A percentile compares a stretch with the other conserved stretches of the same genome.
These are phyloP conservation scores for Claviceps lovelessii DNA, from an alignment of 2,329 filamentous ascomycete species.

Conservation along the genomic window DNA sequence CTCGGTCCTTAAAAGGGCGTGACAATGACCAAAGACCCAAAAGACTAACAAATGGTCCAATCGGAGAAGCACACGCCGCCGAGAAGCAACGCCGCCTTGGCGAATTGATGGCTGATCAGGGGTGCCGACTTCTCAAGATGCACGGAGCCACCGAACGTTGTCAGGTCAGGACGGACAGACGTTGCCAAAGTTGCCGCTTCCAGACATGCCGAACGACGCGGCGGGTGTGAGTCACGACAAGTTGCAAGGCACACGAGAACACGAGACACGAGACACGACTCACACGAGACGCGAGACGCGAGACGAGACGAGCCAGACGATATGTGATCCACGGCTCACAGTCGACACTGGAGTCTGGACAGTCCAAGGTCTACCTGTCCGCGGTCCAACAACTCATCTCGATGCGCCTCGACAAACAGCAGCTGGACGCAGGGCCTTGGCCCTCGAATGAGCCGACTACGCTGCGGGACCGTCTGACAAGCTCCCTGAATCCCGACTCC, in stretches of 20 bases:
- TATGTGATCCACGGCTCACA: no score
- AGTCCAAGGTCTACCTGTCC: no score
- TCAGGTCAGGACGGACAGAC: background rate
- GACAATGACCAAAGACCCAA: background rate
- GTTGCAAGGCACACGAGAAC: background rate
- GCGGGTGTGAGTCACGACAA: background rate
- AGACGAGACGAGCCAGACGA: no score
- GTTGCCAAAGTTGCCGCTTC: conserved; percentile 5
- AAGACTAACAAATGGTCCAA: background rate
- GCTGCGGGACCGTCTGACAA: no score
- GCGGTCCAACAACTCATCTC: no score
- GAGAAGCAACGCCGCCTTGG: background rate
- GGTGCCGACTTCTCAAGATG: background rate
- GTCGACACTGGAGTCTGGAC: no score
- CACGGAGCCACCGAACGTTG: background rate
- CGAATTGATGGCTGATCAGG: background rate
- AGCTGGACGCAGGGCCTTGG: no score
- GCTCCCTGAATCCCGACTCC: no score
- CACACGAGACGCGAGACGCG: background rate
- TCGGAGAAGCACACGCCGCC: background rate
- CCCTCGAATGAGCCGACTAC: no score
- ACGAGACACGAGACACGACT: background rate
- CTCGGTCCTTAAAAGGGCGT: background rate
- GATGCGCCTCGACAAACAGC: no score
- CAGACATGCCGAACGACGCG: background rate